phyloP scores from a whole-genome alignment of 495 filamentous ascomycete species.

The Penicillium samsonianum region DNA sequence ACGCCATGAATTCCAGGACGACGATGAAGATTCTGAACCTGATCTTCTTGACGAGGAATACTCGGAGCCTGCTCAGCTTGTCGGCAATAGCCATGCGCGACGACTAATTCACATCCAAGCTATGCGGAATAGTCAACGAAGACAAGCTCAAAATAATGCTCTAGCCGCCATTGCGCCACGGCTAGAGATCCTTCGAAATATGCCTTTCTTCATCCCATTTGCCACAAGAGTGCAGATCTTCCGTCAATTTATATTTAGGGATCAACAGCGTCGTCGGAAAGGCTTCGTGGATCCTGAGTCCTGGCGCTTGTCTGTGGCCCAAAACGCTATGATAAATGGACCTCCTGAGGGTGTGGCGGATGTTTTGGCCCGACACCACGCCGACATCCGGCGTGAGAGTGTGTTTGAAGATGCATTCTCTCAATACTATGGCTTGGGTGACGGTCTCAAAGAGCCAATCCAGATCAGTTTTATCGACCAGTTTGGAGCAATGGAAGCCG shows the following conservation, averaged over 20 bases:
- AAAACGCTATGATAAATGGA: constrained; percentile 39
- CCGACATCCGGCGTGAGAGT: constrained; percentile 75
- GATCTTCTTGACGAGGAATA: constrained; percentile 36
- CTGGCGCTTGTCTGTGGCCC: constrained; percentile 68
- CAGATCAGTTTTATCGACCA: constrained; percentile 96
- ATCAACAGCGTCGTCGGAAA: constrained; percentile 74
- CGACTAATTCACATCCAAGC: constrained; percentile 53
- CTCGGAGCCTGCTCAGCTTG: constrained; percentile 39
- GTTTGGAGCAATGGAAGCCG: constrained; percentile 83
- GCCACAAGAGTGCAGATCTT: constrained; percentile 91
- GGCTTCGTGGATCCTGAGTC: constrained; percentile 76
- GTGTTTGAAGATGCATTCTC: constrained; percentile 85
- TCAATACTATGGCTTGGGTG: constrained; percentile 79
- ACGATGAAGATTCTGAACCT: constrained; percentile 51
- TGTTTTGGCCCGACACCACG: constrained; percentile 70
- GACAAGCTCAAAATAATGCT: constrained; percentile 63
- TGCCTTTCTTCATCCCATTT: constrained; percentile 98
- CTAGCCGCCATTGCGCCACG: constrained; percentile 77
- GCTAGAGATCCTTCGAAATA: constrained; percentile 87
- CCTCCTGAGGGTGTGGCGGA: constrained; percentile 37
- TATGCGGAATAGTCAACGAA: constrained; percentile 61
- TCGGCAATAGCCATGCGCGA: constrained; percentile 55
- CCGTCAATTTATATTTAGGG: constrained; percentile 81
- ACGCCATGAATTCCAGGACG: constrained; percentile 64
- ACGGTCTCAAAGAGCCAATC: constrained; percentile 91